phyloP scores from a whole-genome alignment of 2,329 filamentous ascomycete genomes.

The Fusarium haematococcum region DNA sequence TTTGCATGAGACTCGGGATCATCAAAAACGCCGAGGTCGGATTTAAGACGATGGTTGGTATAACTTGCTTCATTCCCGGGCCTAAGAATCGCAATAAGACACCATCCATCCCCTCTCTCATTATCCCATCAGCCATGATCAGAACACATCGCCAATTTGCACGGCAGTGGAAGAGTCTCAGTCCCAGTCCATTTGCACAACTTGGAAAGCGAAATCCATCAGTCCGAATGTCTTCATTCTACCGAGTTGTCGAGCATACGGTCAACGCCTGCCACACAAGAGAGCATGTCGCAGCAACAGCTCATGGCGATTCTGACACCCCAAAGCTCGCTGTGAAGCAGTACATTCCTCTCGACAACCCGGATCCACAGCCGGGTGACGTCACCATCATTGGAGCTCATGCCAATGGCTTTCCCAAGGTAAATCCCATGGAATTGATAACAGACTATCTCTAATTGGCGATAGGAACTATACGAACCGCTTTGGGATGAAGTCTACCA shows the following conservation, averaged over 20 bases:
- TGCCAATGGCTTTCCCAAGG: background rate
- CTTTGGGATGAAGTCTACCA: background rate
- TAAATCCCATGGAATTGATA: fast-evolving
- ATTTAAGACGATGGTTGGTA: background rate
- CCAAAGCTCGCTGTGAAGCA: background rate
- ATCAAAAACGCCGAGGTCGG: background rate
- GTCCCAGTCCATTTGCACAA: background rate
- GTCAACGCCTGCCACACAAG: background rate
- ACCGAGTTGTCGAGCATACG: background rate
- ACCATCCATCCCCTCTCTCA: background rate
- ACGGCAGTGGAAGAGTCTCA: background rate
- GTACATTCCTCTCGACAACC: background rate
- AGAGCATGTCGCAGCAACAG: background rate
- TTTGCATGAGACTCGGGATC: background rate
- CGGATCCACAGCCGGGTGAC: background rate
- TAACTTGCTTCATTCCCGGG: background rate
- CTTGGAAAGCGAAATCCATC: background rate
- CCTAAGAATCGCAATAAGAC: background rate
- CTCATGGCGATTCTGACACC: background rate
- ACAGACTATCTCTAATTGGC: fast-evolving
- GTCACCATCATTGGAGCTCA: background rate
- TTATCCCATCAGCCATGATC: background rate
- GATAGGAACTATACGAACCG: background rate
- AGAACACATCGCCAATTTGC: background rate
- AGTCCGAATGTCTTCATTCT: background rate